Percentiles rank a stretch among this genome's conserved stretches.
These are phyloP conservation scores for Boechera divaricarpa DNA, from an alignment of 345 rosid genomes.

Conservation along the genomic window DNA sequence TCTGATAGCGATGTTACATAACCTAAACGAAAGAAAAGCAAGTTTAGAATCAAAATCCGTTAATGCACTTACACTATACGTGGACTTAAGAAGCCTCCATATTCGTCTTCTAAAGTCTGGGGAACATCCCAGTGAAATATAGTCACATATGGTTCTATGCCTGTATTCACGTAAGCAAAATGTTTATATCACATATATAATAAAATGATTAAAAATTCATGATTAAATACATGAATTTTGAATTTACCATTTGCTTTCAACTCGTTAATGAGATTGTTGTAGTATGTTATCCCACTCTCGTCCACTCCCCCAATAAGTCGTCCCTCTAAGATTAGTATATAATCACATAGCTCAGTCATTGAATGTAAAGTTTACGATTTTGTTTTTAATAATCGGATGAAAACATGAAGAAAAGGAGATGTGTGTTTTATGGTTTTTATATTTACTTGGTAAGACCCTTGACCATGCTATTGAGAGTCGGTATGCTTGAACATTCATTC, in stretches of 20 bases:
- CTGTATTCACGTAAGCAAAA: conserved; percentile 9
- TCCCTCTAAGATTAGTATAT: conserved; percentile 42
- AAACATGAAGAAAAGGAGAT: neutral
- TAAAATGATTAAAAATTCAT: neutral
- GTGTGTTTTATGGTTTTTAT: neutral
- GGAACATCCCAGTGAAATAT: conserved; percentile 50
- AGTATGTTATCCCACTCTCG: conserved; percentile 50
- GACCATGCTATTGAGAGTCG: conserved; percentile 47
- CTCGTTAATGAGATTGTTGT: conserved; percentile 55
- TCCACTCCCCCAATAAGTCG: conserved; percentile 51
- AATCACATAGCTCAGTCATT: neutral
- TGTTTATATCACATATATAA: neutral
- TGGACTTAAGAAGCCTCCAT: conserved; percentile 39
- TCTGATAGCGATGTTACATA: neutral
- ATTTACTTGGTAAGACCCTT: conserved; percentile 49
- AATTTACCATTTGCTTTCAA: conserved; percentile 26
- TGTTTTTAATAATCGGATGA: neutral
- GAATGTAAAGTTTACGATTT: neutral
- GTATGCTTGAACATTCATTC: conserved; percentile 25
- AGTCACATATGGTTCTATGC: conserved; percentile 46
- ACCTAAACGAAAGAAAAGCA: neutral
- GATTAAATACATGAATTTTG: neutral
- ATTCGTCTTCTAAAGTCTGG: conserved; percentile 42
- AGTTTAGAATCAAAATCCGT: neutral
- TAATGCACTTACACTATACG: conserved; percentile 41